phyloP scores from a whole-genome alignment of 192 early-diverging fungal genomes.

The Gamsiella multidivaricata region DNA sequence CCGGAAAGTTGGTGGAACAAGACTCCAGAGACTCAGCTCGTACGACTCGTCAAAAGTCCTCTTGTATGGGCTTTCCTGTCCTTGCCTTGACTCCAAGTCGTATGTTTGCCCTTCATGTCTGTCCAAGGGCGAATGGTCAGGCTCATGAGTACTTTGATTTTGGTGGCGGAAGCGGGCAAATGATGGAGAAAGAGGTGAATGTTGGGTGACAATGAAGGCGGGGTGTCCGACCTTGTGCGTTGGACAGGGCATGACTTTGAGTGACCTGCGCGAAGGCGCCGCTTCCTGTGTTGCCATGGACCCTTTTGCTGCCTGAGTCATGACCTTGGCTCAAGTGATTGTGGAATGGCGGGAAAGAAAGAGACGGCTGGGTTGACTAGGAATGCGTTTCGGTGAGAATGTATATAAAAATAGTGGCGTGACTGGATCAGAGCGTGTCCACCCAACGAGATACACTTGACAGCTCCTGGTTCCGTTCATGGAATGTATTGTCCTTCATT shows the following conservation, averaged over 20 bases:
- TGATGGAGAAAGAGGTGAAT: not conserved
- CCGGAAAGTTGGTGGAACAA: slow-evolving; percentile 3
- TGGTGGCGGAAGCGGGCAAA: slow-evolving; percentile 15
- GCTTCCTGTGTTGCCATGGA: not conserved
- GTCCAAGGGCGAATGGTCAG: not conserved
- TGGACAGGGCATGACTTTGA: slow-evolving; percentile 14
- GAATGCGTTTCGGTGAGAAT: not conserved
- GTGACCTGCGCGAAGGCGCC: not conserved
- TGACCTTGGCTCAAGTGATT: not conserved
- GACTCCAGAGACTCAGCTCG: slow-evolving; percentile 17
- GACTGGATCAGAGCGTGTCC: too few species aligned
- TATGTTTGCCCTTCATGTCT: not conserved
- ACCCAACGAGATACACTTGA: too few species aligned
- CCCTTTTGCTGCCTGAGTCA: slow-evolving; percentile 2
- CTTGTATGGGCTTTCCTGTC: not conserved
- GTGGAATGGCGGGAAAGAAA: not conserved
- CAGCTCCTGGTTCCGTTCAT: not conserved
- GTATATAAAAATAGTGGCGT: slow-evolving; percentile 1
- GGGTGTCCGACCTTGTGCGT: slow-evolving; percentile 19
- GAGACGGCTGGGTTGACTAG: not conserved
- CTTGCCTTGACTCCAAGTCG: not conserved
- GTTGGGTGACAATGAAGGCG: slow-evolving; percentile 17
- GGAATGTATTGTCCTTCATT: slow-evolving; percentile 11
- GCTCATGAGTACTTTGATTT: not conserved
- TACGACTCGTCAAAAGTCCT: slow-evolving; percentile 1